Evolutionary conservation across 2,329 filamentous ascomycete genomes (phyloP), one percentile per base, ranked within the genome.

Genomic region (Chrysoporthe deuterocubensis): DNA sequence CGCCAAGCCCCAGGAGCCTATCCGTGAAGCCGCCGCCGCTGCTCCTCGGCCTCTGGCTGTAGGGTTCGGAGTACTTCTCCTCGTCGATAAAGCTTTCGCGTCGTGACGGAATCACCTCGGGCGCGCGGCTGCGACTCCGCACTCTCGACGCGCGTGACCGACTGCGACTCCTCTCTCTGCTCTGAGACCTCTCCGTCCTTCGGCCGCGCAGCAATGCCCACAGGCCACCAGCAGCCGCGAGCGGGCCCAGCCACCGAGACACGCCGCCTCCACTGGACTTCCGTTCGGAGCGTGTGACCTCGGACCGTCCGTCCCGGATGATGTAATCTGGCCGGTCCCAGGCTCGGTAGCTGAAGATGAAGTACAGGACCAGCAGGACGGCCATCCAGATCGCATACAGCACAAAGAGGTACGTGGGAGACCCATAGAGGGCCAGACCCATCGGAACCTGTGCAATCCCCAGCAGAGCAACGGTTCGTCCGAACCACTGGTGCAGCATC

Each of bases 381-480:
- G 88, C 87, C 77, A 91, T 90, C 83, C 91, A 95, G 0, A 98
- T 71, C 0, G 94, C 86, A 75, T 92, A 99, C 3, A 98, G 82
- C 64, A 99, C 89, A 77, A 98, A 99, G 3, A 94, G 85, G 48
- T 86, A 87, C 74, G 91, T 89, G 5, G 96, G 95, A 42, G 94
- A 97, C 6, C 96, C 96, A 75, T 97, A 99, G 1, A 99, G 84
- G 0, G 94, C 94, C 59, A 99, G 83, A 0, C 96, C 96, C 0
- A 99, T 84, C 0, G 96, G 92, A 13, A 99, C 88, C 76, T 99
- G 96, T 3, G 90, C 86, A 71, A 98, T 89, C 0, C 93, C 96
- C 4, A 99, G 83, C 21, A 98, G 79, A 2, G 92, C 91, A 73
- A 95, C 88, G 0, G 87, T 81, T 67, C 94, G 85, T 21, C 96